Evolutionary conservation across 2,329 filamentous ascomycete genomes (phyloP), one percentile per base, ranked within the genome.

Genomic region (Cladosporium phlei): DNA sequence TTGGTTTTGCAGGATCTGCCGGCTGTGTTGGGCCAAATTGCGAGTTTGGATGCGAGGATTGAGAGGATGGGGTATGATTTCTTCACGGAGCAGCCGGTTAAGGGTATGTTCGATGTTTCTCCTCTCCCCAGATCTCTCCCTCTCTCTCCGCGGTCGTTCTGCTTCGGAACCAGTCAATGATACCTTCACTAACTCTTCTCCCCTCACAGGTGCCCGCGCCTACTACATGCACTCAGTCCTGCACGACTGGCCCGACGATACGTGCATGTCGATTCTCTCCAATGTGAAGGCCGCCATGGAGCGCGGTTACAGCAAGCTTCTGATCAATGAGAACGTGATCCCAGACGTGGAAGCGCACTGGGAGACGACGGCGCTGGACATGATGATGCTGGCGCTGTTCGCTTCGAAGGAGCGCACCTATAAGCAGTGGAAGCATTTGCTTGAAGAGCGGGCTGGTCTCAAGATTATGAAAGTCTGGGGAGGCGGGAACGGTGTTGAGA

Each of bases 361-460:
- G 47, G 39, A 44, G 17, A 16, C 38, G 11, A 51, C 55, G 6
- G 48, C 39, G 10, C 51, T 70, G 25, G 71, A 74, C 54, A 57
- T 70, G 42, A 57, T 64, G 25, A 70, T 74, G 69, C 66, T 73
- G 65, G 50, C 52, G 10, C 52, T 62, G 5, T 55, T 66, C 37
- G 61, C 61, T 2, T 61, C 63, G 1, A 56, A 59, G 43, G 69
- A 73, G 53, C 58, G 69, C 17, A 70, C 65, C 1, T 65, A 69
- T 49, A 53, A 44, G n/a, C 62, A 71, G 38, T 73, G 67, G 65
- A 56, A 52, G 19, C 16, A 39, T 19, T 28, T 47, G 14, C 35
- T 47, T 9, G 44, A 47, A 22, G 30, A 35, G n/a, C 30, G 29
- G 7, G 40, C 30, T 3, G 40, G 40, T 1, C 7, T 44, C 22